Evolutionary conservation across 139 green algal genomes (phyloP), one percentile per base, ranked within the genome.

Genomic region (Spirogloea muscicola): DNA sequence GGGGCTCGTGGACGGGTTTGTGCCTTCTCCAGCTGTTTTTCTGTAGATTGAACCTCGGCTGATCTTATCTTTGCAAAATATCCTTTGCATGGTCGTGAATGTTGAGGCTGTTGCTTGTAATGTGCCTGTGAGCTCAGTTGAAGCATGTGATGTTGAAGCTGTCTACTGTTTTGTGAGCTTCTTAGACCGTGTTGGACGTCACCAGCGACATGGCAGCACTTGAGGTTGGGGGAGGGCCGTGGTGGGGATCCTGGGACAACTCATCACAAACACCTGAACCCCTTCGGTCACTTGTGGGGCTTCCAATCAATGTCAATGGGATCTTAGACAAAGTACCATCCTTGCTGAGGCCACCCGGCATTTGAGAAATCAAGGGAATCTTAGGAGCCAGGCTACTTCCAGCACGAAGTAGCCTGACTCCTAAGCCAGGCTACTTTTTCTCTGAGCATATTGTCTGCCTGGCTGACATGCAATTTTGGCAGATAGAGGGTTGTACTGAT

Each of bases 191-290:
- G 13, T n/a, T 80, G 10, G 3, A 64, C 16, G 72, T 36, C 3
- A 71, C 70, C 39, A 79, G 48, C 40, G 39, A 55, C 38, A 41
- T 72, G 27, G 58, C 42, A 41, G 77, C 58, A n/a, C 51, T 84
- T 27, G 79, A 87, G 83, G 90, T 97, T 2, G 94, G 94, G 3
- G 94, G 94, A 18, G 94, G 94, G 0, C 94, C 94, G 2, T 98
- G 94, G 94, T 92, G 85, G 80, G 60, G 64, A 21, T 52, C 78
- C 0, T 98, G 94, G 94, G 49, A 64, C 29, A 40, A 70, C 10
- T 18, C 21, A 18, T 43, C 73, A 3, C 21, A 29, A 37, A 79
- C 79, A 43, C 25, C 61, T 10, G 64, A 10, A 4, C 33, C 37
- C 25, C 48, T 48, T 27, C 76, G n/a, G 18, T 27, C 62, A 1